A percentile compares a stretch with the other conserved stretches of the same genome.
These are phyloP conservation scores for Picochlorum sp. DNA, from an alignment of 139 green algal genomes.

Conservation along the genomic window DNA sequence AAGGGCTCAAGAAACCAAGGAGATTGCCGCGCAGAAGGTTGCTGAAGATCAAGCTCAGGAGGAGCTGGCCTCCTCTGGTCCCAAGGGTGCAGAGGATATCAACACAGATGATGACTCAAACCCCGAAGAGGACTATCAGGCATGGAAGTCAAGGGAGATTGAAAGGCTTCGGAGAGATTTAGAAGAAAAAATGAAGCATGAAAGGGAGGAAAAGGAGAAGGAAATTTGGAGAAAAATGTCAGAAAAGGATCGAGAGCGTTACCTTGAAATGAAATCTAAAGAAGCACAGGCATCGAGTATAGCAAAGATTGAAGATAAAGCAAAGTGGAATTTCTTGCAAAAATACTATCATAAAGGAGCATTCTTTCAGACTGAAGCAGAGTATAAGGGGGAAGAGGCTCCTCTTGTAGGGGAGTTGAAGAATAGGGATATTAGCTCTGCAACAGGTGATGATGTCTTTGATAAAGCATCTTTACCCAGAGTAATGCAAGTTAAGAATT, in stretches of 20 bases:
- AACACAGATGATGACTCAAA: constrained; percentile 83
- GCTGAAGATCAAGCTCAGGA: constrained; percentile 30
- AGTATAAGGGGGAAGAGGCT: constrained; percentile 25
- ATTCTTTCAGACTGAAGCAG: constrained; percentile 73
- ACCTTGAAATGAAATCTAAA: background rate
- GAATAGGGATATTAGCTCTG: constrained; percentile 66
- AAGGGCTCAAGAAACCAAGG: constrained; percentile 37
- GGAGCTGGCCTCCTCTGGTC: constrained; percentile 17
- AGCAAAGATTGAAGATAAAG: constrained; percentile 29
- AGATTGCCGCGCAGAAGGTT: constrained; percentile 31
- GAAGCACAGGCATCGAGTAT: background rate
- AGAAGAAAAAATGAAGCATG: background rate
- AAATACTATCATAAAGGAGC: constrained; percentile 99
- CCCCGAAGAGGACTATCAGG: constrained; percentile 60
- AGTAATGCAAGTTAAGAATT: constrained; percentile 94
- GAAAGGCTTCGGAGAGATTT: constrained; percentile 47
- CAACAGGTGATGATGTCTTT: constrained; percentile 83
- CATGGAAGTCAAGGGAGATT: constrained; percentile 74
- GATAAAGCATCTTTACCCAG: constrained; percentile 83
- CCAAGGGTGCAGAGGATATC: constrained; percentile 44
- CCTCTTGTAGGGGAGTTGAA: constrained; percentile 17
- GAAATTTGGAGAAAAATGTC: background rate
- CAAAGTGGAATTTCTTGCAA: constrained; percentile 83
- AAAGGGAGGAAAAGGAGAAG: constrained; percentile 2
- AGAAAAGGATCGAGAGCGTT: background rate